Conservation (phyloP, 1,139 yeast species). For the Pneumocystis sp. region DNA sequence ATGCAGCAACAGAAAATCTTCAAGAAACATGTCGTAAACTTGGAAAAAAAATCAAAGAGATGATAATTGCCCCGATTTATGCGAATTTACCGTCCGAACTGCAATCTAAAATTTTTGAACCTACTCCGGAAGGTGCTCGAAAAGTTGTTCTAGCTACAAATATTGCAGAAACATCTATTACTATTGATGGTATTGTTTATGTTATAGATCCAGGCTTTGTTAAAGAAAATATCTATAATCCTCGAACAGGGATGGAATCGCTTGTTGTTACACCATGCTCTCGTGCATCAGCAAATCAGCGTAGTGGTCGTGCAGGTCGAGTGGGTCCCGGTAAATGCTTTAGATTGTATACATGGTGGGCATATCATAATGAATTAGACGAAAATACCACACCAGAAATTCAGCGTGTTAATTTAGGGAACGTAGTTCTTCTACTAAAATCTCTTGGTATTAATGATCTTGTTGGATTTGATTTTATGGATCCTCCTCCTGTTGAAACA, state of each 20-base stretch:
- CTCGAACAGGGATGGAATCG: constrained; percentile 64
- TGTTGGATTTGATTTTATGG: constrained; percentile 74
- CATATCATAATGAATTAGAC: constrained; percentile 61
- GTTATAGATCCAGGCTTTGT: constrained; percentile 76
- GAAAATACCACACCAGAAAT: constrained; percentile 83
- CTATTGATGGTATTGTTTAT: constrained; percentile 63
- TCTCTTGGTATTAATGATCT: constrained; percentile 79
- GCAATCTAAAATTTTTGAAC: constrained; percentile 59
- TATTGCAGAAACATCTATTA: constrained; percentile 69
- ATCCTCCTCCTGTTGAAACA: constrained; percentile 61
- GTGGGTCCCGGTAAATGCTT: constrained; percentile 77
- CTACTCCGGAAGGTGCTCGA: constrained; percentile 54
- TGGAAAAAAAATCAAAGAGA: constrained; percentile 45
- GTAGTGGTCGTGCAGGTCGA: constrained; percentile 77
- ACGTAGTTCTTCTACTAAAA: constrained; percentile 74
- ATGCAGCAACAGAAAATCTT: constrained; percentile 57
- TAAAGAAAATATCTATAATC: constrained; percentile 60
- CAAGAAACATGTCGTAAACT: constrained; percentile 49
- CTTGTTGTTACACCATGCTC: constrained; percentile 60
- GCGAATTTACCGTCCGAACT: constrained; percentile 61
- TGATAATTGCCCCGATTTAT: constrained; percentile 76
- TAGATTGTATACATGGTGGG: constrained; percentile 54
- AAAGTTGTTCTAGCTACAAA: constrained; percentile 68
- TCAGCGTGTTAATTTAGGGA: constrained; percentile 74
- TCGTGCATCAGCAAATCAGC: constrained; percentile 69